Evolutionary conservation across 805 yeast species (phyloP).

Genomic region (Millerago galiae): DNA sequence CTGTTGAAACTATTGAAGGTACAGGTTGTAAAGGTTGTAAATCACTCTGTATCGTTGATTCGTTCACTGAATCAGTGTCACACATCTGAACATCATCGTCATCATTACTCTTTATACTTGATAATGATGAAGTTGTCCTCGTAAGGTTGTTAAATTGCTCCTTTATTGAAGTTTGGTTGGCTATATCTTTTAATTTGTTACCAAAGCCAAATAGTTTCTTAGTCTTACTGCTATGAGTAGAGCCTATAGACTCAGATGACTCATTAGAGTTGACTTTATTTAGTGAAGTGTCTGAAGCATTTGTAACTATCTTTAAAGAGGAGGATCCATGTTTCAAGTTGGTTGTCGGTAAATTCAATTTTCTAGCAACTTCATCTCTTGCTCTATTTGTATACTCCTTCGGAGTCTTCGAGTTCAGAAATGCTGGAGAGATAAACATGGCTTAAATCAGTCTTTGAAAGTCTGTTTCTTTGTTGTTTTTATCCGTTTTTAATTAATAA

Average conservation of each 20-base stretch:
- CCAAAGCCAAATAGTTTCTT: slow-evolving; percentile 5
- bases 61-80: slow-evolving; percentile 1
- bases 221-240: neutral
- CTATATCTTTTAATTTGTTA: slow-evolving; percentile 11
- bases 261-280: slow-evolving; percentile 17
- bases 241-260: slow-evolving; percentile 15
- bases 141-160: slow-evolving; percentile 7
- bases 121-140: slow-evolving; percentile 3
- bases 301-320: slow-evolving; percentile 23
- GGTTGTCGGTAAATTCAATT: slow-evolving; percentile 16
- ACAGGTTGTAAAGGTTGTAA: slow-evolving; percentile 20
- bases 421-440: slow-evolving; percentile 23
- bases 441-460: neutral
- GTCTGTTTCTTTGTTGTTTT: neutral
- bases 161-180: slow-evolving; percentile 1
- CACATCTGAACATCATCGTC: slow-evolving; percentile 13
- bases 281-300: slow-evolving; percentile 20
- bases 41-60: slow-evolving; percentile 1
- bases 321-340: slow-evolving; percentile 25
- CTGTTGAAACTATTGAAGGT: slow-evolving; percentile 18
- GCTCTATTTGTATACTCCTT: slow-evolving; percentile 25
- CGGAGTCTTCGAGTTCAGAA: slow-evolving; percentile 21
- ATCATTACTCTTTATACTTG: slow-evolving; percentile 5
- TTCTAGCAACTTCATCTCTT: slow-evolving; percentile 23
- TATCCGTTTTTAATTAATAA: too few species aligned